Evolutionary conservation across 2,329 filamentous ascomycete species (phyloP), one percentile per base, ranked within the genome.

Genomic region (Thelonectria discophora): DNA sequence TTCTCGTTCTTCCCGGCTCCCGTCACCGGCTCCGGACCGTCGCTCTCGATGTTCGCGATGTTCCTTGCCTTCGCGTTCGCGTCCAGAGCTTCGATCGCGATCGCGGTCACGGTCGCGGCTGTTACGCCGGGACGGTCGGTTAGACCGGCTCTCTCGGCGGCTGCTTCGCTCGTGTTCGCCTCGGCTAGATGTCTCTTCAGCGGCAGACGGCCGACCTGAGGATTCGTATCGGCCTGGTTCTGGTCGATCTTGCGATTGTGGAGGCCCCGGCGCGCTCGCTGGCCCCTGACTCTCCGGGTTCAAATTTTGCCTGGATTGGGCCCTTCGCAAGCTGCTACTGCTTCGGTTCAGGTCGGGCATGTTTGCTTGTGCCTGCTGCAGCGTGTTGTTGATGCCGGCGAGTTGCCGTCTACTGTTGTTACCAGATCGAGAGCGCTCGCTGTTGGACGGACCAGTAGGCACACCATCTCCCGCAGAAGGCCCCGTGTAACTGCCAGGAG

Each of bases 201-300:
- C 76, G 6, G 71, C 54, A 46, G 72, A 61, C 42, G 72, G 66
- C 63, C 79, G 73, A 65, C 77, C 72, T 50, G 74, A 74, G 5
- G 72, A 64, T 20, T 76, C 77, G 7, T 79, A 76, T 21, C 81
- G 77, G 12, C 79, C 67, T 8, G 79, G 75, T 39, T 86, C 82
- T 27, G 77, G 73, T 0, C 81, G 80, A 62, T 87, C 84, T 20
- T 82, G 79, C 3, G 77, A 70, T 0, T 84, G 82, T 3, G 83
- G 84, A 49, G 77, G 77, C 18, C 78, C 77, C 18, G 81, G 82
- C 21, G 86, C 84, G 17, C 85, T 84, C 1, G 83, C 82, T 2
- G 87, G 76, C 5, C 84, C 82, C 68, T 88, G 86, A 1, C 82
- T 82, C 65, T 88, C 85, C 3, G 84, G 86, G 17, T 81, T 82